These are phyloP conservation scores for Pseudogymnoascus sp. DNA, from an alignment of 2,329 filamentous ascomycete species.

Conservation along the genomic window DNA sequence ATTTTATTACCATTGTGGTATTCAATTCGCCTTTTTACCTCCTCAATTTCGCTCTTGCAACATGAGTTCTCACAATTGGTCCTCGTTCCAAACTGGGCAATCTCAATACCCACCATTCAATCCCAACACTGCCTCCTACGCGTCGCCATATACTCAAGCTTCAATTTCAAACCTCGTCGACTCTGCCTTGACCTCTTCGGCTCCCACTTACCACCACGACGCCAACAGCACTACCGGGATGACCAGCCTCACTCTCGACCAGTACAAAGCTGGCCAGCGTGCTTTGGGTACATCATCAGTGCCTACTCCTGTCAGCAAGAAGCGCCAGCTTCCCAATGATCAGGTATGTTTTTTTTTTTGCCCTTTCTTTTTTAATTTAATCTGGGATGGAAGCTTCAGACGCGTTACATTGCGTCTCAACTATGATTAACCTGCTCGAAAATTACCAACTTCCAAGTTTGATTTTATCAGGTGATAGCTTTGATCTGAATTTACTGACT, in stretches of 20 bases:
- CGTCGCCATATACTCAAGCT: background rate
- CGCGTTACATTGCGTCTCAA: background rate
- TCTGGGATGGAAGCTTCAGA: background rate
- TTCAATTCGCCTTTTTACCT: background rate
- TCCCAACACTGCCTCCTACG: conserved; percentile 3
- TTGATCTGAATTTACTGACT: background rate
- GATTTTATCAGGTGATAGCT: background rate
- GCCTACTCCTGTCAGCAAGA: background rate
- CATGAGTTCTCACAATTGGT: conserved; percentile 7
- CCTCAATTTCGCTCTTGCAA: conserved; percentile 2
- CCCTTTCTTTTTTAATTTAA: background rate
- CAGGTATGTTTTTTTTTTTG: background rate
- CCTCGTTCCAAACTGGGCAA: background rate
- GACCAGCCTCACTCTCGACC: background rate
- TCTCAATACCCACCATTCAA: conserved; percentile 3
- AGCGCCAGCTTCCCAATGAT: background rate
- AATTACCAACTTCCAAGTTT: background rate
- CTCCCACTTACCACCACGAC: background rate
- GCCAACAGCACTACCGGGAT: background rate
- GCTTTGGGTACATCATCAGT: background rate
- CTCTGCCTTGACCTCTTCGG: background rate
- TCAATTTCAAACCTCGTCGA: background rate
- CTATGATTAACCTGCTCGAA: background rate
- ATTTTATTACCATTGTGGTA: background rate
- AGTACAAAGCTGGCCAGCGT: background rate